Base-by-base conservation (phyloP, 176 grass and related monocot species). In the Ensete ventricosum region DNA sequence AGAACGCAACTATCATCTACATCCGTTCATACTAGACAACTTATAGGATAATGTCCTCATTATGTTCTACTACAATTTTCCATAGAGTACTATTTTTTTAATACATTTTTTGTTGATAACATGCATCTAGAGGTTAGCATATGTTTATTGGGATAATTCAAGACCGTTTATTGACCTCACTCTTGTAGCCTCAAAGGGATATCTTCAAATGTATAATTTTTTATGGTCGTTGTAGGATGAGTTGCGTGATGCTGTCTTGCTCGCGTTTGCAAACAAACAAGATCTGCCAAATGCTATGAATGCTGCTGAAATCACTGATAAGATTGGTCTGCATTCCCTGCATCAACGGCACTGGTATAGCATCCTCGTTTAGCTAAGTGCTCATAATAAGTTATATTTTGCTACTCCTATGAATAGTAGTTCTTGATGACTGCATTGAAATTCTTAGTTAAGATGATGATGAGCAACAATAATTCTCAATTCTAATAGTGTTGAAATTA, bases 251-350 rank as follows among this genome's bases (percentile, higher is more conserved):
- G 25, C 64, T 14, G 64, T 67, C 64, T 16, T 67, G 13, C 64
- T 67, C 34, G 64, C 48, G 64, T 67, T 67, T 67, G 64, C 64
- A 7, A 67, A 67, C 64, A 67, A 67, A 29, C 64, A 67, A 43
- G 64, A 67, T 29, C 64, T 67, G 10, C 64, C 64, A 67, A 67
- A 67, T 67, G 64, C 64, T 16, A 48, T 67, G 64, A 67, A 67
- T 67, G 64, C 64, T 67, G 64, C 64, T 67, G 64, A 67, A 34
- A 67, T 67, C 8, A 67, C 64, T 67, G 64, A 67, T 67, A 48
- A 67, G 64, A 26, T 67, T 43, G 64, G 64, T 2, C 64, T 67
- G 7, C 64, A 67, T 43, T 67, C 64, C 23, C 9, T 67, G 23
- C 26, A 26, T 14, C 64, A 67, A 67, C 22, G 64, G 2, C 64